Evolutionary conservation across 345 rosid species (phyloP).

Genomic region (Eutrema heterophyllum): DNA sequence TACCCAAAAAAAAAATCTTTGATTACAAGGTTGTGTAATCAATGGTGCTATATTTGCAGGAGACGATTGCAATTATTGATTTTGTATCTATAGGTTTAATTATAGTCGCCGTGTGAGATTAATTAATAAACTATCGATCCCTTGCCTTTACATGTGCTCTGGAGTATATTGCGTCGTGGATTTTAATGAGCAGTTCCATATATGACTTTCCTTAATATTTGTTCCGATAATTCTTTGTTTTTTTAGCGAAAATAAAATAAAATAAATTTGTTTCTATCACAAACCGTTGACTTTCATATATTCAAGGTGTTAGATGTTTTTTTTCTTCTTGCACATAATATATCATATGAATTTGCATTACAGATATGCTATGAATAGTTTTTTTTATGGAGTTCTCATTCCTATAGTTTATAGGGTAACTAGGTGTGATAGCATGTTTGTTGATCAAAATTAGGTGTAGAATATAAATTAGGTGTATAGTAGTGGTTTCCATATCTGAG

Average conservation of each 20-base stretch:
- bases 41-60: slow-evolving; percentile 14
- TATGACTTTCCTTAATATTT: background rate
- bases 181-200: slow-evolving; percentile 10
- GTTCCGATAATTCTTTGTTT: background rate
- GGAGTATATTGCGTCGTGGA: slow-evolving; percentile 20
- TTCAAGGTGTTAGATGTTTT: background rate
- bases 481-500: too few relatives aligned
- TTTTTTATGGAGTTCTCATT: background rate
- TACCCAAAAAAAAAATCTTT: background rate
- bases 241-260: too few relatives aligned
- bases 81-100: slow-evolving; percentile 10
- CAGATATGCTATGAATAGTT: background rate
- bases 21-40: slow-evolving; percentile 15
- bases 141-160: slow-evolving; percentile 21
- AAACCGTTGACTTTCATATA: background rate
- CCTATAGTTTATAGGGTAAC: background rate
- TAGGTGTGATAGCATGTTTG: too few relatives aligned
- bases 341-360: background rate
- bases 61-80: slow-evolving; percentile 19
- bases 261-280: background rate
- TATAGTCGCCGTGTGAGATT: slow-evolving; percentile 27
- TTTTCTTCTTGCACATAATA: background rate
- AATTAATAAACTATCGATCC: slow-evolving; percentile 2
- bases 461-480: too few relatives aligned
- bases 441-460: too few relatives aligned